Evolutionary conservation across 2,329 filamentous ascomycete species (phyloP), one percentile per base, ranked within the genome.

Genomic region (Akanthomyces dipterigenus): DNA sequence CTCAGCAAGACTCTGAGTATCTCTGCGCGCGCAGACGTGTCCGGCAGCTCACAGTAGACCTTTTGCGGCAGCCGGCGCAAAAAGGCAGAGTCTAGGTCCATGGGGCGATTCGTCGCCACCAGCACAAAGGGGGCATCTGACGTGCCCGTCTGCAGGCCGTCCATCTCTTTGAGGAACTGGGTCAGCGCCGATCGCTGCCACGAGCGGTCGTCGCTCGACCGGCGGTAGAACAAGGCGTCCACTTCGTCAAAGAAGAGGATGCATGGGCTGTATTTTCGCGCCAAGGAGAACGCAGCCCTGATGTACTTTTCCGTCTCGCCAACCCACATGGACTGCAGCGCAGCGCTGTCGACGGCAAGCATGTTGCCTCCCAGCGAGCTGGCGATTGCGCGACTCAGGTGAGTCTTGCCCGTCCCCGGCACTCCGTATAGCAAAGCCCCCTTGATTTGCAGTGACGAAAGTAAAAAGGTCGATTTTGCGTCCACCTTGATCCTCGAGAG

Each of bases 1-100:
- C 78, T 78, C 18, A 83, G 70, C 59, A 81, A 76, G 36, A 82
- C 78, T 60, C 76, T 73, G 18, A 83, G 70, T 64, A 83, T 82
- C 16, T 72, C 69, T 34, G 73, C 69, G 4, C 80, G 73, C 61
- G 79, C 77, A 60, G 74, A 62, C 63, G 77, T 73, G 0, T 71
- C 74, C 0, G 80, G 80, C 3, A 82, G 70, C 64, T 80, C 79
- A 20, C 83, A 74, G 1, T 79, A 71, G 9, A 83, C 71, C 50
- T 78, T 74, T 28, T 77, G 71, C 1, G 80, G 80, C 3, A 81
- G 72, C 56, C 80, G 78, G 20, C 80, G 76, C 24, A 82, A 72
- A 22, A 81, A 76, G 3, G 80, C 80, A 49, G 80, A 76, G 54
- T 73, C 70, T 2, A 73, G 63, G 45, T 72, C 70, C 14, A 60